Percentiles rank a stretch among this genome's conserved stretches.
Evolutionary conservation across 1,139 yeast genomes (phyloP).

Genomic region (Yamadazyma sp.): DNA sequence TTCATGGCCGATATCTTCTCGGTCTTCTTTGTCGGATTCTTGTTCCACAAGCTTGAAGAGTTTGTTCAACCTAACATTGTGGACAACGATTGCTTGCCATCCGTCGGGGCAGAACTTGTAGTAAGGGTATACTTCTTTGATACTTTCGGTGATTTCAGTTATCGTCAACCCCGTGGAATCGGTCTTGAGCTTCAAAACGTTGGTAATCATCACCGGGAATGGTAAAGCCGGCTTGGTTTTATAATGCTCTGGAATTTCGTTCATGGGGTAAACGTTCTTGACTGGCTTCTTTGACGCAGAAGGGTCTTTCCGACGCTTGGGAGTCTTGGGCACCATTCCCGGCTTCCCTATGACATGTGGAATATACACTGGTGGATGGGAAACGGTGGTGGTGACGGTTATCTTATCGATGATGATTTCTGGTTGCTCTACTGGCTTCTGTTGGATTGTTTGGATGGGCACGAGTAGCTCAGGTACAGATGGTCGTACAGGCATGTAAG

Average conservation of each 20-base stretch:
- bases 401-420: conserved; percentile 15
- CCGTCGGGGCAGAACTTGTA: conserved; percentile 94
- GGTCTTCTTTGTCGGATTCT: conserved; percentile 56
- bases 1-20: conserved; percentile 34
- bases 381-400: conserved; percentile 25
- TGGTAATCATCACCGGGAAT: conserved; percentile 75
- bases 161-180: conserved; percentile 74
- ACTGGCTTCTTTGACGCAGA: conserved; percentile 37
- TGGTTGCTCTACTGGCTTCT: conserved; percentile 8
- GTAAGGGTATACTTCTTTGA: conserved; percentile 85
- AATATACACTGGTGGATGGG: conserved; percentile 28
- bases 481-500: conserved; percentile 24
- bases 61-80: conserved; percentile 81
- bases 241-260: conserved; percentile 85
- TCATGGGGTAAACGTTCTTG: conserved; percentile 61
- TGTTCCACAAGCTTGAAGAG: conserved; percentile 64
- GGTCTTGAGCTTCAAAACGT: conserved; percentile 67
- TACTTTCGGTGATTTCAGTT: conserved; percentile 82
- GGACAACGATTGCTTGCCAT: conserved; percentile 94
- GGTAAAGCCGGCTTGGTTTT: conserved; percentile 81
- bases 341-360: conserved; percentile 33
- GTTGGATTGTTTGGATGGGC: conserved; percentile 24
- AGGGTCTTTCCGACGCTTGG: conserved; percentile 31
- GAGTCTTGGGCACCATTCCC: conserved; percentile 43
- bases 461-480: conserved; percentile 44